Conservation (phyloP, 2,329 filamentous ascomycete genomes). For the Colletotrichum sp. region DNA sequence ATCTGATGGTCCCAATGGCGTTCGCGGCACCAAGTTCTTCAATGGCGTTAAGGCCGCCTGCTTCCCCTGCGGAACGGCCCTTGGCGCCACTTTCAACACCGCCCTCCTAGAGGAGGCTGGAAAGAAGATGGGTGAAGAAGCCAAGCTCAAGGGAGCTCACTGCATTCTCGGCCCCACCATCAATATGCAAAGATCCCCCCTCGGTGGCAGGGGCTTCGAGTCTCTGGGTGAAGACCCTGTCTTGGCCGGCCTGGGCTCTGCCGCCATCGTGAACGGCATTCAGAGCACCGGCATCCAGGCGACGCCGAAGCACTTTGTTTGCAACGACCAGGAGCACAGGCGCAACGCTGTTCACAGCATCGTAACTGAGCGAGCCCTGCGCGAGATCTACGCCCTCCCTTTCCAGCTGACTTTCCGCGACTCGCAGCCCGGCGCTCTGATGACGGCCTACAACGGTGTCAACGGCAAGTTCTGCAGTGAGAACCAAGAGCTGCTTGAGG, state of each 20-base stretch:
- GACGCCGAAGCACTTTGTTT: slow-evolving; percentile 65
- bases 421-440: slow-evolving; percentile 56
- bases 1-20: slow-evolving; percentile 73
- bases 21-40: slow-evolving; percentile 72
- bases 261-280: slow-evolving; percentile 58
- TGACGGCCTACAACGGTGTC: slow-evolving; percentile 65
- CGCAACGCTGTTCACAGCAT: slow-evolving; percentile 60
- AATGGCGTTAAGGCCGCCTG: slow-evolving; percentile 65
- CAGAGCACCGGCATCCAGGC: slow-evolving; percentile 61
- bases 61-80: slow-evolving; percentile 62
- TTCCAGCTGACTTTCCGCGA: slow-evolving; percentile 63
- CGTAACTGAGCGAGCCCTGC: slow-evolving; percentile 59
- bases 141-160: slow-evolving; percentile 62
- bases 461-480: slow-evolving; percentile 63
- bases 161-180: slow-evolving; percentile 66
- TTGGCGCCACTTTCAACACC: slow-evolving; percentile 63
- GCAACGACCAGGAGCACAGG: slow-evolving; percentile 66
- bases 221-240: slow-evolving; percentile 64
- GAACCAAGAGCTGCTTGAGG: slow-evolving; percentile 53
- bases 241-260: slow-evolving; percentile 59
- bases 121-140: slow-evolving; percentile 56
- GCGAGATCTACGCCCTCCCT: slow-evolving; percentile 63
- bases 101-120: slow-evolving; percentile 57
- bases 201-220: slow-evolving; percentile 65
- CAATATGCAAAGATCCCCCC: slow-evolving; percentile 65